phyloP scores from a whole-genome alignment of 495 filamentous ascomycete genomes.

The Talaromyces liani region DNA sequence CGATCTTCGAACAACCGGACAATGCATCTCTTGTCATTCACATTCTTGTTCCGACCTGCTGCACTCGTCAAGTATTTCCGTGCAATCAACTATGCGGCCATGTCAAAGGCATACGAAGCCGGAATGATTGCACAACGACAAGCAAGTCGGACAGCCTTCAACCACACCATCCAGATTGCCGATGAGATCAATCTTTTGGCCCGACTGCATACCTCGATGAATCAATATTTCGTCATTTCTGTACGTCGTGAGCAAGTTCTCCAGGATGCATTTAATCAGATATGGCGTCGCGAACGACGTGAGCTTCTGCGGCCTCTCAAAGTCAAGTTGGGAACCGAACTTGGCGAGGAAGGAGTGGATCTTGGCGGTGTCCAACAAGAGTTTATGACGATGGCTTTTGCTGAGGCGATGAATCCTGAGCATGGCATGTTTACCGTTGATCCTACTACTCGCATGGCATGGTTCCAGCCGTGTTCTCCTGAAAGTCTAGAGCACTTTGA shows the following conservation, averaged over 20 bases:
- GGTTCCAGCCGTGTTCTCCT: conserved; percentile 75
- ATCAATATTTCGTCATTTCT: conserved; percentile 68
- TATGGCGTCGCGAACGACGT: conserved; percentile 77
- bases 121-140: conserved; percentile 56
- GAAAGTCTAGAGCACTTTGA: conserved; percentile 88
- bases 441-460: conserved; percentile 63
- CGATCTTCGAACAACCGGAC: conserved; percentile 45
- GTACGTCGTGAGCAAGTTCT: conserved; percentile 66
- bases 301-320: conserved; percentile 82
- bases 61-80: conserved; percentile 78
- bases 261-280: conserved; percentile 72
- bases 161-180: conserved; percentile 24
- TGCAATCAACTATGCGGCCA: conserved; percentile 75
- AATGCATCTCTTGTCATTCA: conserved; percentile 70
- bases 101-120: conserved; percentile 69
- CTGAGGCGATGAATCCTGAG: conserved; percentile 65
- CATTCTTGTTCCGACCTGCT: conserved; percentile 70
- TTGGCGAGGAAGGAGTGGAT: conserved; percentile 84
- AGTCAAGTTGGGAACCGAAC: conserved; percentile 71
- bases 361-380: conserved; percentile 93
- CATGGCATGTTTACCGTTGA: conserved; percentile 77
- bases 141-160: conserved; percentile 50
- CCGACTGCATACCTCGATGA: conserved; percentile 54
- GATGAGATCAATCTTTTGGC: conserved; percentile 48
- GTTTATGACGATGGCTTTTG: conserved; percentile 79